Base-by-base conservation (phyloP, 2,329 filamentous ascomycete genomes). In the Sporothrix schenckii region DNA sequence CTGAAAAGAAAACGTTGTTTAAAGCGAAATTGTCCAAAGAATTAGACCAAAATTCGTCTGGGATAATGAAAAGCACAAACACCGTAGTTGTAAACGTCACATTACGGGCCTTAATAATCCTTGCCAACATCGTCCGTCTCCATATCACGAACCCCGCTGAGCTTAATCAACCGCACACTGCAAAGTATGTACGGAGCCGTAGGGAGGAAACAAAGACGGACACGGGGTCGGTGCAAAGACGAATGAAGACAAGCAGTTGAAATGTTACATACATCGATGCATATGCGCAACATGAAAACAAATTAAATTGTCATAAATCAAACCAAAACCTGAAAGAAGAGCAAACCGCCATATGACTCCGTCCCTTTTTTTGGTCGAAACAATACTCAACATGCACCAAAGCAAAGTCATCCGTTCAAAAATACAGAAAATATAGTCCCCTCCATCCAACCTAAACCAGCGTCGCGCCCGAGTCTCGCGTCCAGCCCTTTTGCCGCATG, bases 401-500 rank as follows among this genome's bases (percentile, higher is more conserved):
- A 63, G 6, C 54, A 58, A 56, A 19, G 10, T 30, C 39, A 65
- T 66, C 49, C 39, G 6, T n/a, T 47, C 34, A 67, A 54, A 67
- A 44, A 50, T 30, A 24, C n/a, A 70, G 34, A 24, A 27, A 19
- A 21, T 2, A 30, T 0, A 27, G 19, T 30, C 16, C 41, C 14
- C 41, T 1, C 41, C 41, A 13, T 13, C 41, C 41, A n/a, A 2
- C 11, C 49, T 54, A 85, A 73, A 87, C 85, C 66, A 83, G 82
- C 24, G 83, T 79, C 1, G 90, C 89, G 11, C 89, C 88, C 7
- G 86, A 87, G 76, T 93, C 91, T 77, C 86, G 89, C 69, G 86
- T 88, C 93, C 93, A 97, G 2, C 93, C 94, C 78, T 90, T 92
- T 72, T 86, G 85, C 76, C 90, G 87, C 95, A 99, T 98, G 73